Base-by-base conservation (phyloP, 192 early-diverging fungal genomes). In the Endogone sp. region DNA sequence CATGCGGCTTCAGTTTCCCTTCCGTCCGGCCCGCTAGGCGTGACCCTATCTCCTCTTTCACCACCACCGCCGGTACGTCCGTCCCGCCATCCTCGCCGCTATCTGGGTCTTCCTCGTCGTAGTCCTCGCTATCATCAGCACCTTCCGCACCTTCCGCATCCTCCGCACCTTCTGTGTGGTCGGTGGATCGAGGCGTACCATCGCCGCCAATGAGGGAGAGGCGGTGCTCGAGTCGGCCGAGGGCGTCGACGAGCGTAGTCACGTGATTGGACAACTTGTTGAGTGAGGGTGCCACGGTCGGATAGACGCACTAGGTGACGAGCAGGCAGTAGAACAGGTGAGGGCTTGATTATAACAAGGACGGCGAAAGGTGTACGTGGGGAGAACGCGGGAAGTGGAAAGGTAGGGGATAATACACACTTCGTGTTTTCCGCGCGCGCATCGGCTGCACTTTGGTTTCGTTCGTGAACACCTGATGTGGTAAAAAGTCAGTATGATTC, bases 361-460 rank as follows among this genome's bases (percentile, higher is more conserved):
- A n/a, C n/a, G n/a, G n/a, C n/a, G n/a, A n/a, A n/a, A n/a, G 27
- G 22, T 26, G 59, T 26, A n/a, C n/a, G 59, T 10, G 24, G 10
- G 59, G 10, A 60, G 27, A 10, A 26, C 59, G 59, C 27, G 10
- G 22, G 59, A 23, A 22, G 9, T 11, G 8, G 24, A 6, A 9
- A 8, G 10, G 22, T 28, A 60, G 27, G 24, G 55, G 0, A 60
- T 21, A 60, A 49, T 11, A 49, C 59, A 10, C 21, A 60, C 59
- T 10, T 60, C 59, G 24, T 60, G 59, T 60, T 60, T 60, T 6
- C 59, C 27, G 22, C 59, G 59, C 10, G 59, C 59, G 27, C 59
- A 60, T 60, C 59, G 59, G 27, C 59, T 60, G 21, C 59, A 60
- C 22, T 60, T 60, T 22, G 59, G 59, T 21, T 60, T 60, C 10